These are phyloP conservation scores for Sporothrix sp. DNA, from an alignment of 2,329 filamentous ascomycete genomes.

Conservation along the genomic window DNA sequence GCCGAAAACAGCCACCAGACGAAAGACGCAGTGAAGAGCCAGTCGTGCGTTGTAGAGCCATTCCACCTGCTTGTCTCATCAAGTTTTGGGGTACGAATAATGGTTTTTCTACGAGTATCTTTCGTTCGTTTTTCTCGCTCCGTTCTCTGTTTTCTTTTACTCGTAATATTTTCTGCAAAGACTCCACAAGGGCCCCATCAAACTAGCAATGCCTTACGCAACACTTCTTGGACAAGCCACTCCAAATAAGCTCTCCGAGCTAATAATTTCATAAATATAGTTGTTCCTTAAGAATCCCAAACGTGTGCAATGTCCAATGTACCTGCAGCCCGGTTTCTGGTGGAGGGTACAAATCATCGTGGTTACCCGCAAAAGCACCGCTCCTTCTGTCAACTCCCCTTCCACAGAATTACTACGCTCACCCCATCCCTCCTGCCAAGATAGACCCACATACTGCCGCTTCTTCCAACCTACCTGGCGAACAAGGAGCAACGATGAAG, in stretches of 20 bases:
- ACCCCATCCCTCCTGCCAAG: conserved; percentile 6
- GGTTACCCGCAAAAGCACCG: not conserved
- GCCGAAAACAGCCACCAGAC: not conserved
- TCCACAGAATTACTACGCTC: conserved; percentile 1
- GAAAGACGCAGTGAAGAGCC: no score
- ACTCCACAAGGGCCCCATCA: not conserved
- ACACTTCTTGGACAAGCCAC: not conserved
- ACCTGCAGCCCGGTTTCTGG: no score
- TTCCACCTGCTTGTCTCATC: no score
- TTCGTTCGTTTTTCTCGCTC: not conserved
- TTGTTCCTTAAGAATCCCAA: no score
- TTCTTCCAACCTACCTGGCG: conserved; percentile 5
- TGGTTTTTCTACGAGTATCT: no score
- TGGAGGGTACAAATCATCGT: no score
- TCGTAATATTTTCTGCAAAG: not conserved
- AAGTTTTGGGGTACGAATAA: no score
- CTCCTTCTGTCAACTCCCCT: not conserved
- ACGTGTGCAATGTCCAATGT: no score
- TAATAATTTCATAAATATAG: not conserved
- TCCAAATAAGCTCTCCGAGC: not conserved
- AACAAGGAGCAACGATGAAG: not conserved
- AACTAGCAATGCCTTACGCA: conserved; percentile 2
- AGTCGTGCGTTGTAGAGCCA: no score
- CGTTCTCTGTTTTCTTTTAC: not conserved
- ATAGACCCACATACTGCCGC: conserved; percentile 10